phyloP scores from a whole-genome alignment of 768 basidiomycete genomes.

The Lactifluus volemus region DNA sequence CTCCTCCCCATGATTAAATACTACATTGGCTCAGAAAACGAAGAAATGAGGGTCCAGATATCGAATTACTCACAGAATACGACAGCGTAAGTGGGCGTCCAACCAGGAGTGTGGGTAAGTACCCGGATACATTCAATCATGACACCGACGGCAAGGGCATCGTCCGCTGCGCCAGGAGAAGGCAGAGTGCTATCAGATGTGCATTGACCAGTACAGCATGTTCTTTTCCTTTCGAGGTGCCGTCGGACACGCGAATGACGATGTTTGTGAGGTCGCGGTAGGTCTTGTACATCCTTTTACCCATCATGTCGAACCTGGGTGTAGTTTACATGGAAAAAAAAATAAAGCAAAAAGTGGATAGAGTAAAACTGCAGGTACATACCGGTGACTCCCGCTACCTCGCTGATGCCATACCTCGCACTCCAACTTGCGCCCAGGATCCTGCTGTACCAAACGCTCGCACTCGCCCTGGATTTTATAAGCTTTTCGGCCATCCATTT shows the following conservation, averaged over 20 bases:
- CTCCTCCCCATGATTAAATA: conserved; percentile 95
- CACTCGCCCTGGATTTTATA: conserved; percentile 54
- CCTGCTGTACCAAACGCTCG: conserved; percentile 33
- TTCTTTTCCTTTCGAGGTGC: conserved; percentile 59
- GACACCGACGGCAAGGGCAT: conserved; percentile 79
- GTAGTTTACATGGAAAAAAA: background rate
- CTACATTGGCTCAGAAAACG: conserved; percentile 31
- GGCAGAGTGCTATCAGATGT: conserved; percentile 85
- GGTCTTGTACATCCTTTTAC: conserved; percentile 71
- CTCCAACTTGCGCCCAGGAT: conserved; percentile 49
- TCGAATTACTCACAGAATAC: conserved; percentile 60
- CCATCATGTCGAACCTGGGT: conserved; percentile 87
- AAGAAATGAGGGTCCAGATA: background rate
- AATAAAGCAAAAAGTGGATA: background rate
- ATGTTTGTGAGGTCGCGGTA: conserved; percentile 87
- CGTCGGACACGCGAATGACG: conserved; percentile 77
- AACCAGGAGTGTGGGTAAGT: conserved; percentile 53
- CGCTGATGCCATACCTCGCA: conserved; percentile 90
- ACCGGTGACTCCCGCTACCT: conserved; percentile 85
- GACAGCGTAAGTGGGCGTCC: conserved; percentile 68
- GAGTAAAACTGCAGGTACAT: conserved; percentile 23
- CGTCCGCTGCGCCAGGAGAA: conserved; percentile 83
- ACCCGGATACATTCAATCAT: conserved; percentile 89
- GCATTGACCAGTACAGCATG: conserved; percentile 83
- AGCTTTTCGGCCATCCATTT: conserved; percentile 70